These are phyloP conservation scores for Pseudogymnoascus sp. DNA, from an alignment of 2,329 filamentous ascomycete genomes.

Conservation along the genomic window DNA sequence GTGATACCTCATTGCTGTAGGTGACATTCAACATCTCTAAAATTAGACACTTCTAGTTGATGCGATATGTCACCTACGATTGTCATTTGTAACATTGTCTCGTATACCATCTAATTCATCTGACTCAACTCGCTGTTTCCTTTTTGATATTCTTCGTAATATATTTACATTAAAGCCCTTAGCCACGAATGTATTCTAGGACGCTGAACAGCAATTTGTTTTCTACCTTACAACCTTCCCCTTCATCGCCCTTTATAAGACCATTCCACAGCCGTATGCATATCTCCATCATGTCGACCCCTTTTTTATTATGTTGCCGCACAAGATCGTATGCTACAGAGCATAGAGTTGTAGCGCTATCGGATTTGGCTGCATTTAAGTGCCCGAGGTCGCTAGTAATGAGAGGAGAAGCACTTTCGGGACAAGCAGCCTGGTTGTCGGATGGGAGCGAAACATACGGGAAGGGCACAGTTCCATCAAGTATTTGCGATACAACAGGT, in stretches of 20 bases:
- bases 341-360: conserved; percentile 16
- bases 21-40: neutral
- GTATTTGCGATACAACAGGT: neutral
- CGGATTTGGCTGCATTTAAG: conserved; percentile 14
- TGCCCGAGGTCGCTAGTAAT: neutral
- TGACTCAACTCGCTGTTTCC: neutral
- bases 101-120: neutral
- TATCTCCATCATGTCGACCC: neutral
- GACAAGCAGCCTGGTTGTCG: neutral
- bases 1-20: neutral
- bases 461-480: neutral
- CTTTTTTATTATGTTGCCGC: neutral
- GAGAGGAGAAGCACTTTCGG: neutral
- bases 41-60: neutral
- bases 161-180: neutral
- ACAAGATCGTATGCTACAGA: neutral
- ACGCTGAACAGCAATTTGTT: neutral
- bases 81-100: neutral
- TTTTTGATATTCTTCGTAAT: neutral
- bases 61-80: neutral
- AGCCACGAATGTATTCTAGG: neutral
- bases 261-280: neutral
- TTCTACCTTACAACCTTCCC: neutral
- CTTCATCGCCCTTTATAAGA: neutral
- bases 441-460: neutral